Base-by-base conservation (phyloP, 2,329 filamentous ascomycete genomes). In the Orbilia brochopaga region DNA sequence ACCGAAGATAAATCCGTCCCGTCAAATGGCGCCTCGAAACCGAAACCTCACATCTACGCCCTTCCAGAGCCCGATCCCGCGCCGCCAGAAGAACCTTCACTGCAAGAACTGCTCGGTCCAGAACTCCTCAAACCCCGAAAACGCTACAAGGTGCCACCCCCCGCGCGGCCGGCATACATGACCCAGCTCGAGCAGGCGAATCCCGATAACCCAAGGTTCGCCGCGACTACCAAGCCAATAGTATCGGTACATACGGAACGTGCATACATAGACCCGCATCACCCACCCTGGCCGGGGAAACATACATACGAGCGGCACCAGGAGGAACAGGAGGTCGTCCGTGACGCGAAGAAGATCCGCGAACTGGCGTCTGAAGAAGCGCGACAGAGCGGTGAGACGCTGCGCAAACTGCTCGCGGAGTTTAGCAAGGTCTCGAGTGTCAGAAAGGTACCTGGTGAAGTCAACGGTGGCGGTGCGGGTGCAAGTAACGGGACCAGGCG, bases 321-420 rank as follows among this genome's bases (percentile, higher is more conserved):
- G 0, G 84, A 88, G 2, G 87, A 83, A 73, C 83, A 84, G 0
- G 78, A 83, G 42, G 82, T 86, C 69, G 85, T 88, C 73, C 83
- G 81, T 35, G 86, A 88, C 74, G 83, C 85, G 1, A 81, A 85
- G 40, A 83, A 82, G 74, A 85, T 88, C 52, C 80, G 86, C 40
- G 87, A 89, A 76, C 82, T 83, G 65, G 86, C 86, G 2, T 88
- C 86, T 2, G 83, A 88, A 76, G 87, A 89, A 77, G 86, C 86
- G 13, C 83, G 87, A 51, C 78, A 87, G 69, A 87, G 86, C 6
- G 87, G 89, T 77, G 85, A 88, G 75, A 86, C 86, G 19, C 78
- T 89, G 73, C 81, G 87, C 54, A 87, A 86, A 56, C 42, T 77
- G 76, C 80, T 89, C 76, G 82, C 83, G 2, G 83, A 73, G 48